Conservation (phyloP, 2,329 filamentous ascomycete genomes). For the Eurotiales sp. region DNA sequence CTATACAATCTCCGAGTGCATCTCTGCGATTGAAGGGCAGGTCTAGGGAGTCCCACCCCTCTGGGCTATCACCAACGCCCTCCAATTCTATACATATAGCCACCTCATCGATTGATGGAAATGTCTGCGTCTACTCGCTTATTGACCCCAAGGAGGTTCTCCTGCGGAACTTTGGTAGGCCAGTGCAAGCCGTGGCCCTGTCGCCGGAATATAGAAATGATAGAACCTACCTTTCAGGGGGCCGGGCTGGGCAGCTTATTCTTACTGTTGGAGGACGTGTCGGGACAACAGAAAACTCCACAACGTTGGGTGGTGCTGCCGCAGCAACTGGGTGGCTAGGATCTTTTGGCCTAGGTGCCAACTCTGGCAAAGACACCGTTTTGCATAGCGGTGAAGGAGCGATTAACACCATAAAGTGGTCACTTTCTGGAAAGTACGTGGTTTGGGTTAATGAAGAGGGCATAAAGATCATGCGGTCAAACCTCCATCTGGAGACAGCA, state of each 20-base stretch:
- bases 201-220: slow-evolving; percentile 93
- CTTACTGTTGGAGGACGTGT: slow-evolving; percentile 76
- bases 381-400: slow-evolving; percentile 88
- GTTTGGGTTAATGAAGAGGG: slow-evolving; percentile 96
- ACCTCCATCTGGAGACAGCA: slow-evolving; percentile 70
- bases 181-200: slow-evolving; percentile 86
- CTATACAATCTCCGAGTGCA: slow-evolving; percentile 24
- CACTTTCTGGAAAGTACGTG: slow-evolving; percentile 83
- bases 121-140: slow-evolving; percentile 86
- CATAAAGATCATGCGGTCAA: slow-evolving; percentile 95
- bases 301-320: slow-evolving; percentile 70
- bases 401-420: slow-evolving; percentile 93
- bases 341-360: slow-evolving; percentile 73
- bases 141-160: slow-evolving; percentile 86
- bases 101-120: slow-evolving; percentile 91
- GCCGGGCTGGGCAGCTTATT: slow-evolving; percentile 80
- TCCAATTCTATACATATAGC: slow-evolving; percentile 92
- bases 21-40: slow-evolving; percentile 30
- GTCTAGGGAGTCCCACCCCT: slow-evolving; percentile 21
- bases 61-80: slow-evolving; percentile 63
- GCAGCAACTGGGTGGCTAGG: slow-evolving; percentile 88
- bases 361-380: slow-evolving; percentile 77
- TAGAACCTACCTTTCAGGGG: slow-evolving; percentile 83
- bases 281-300: slow-evolving; percentile 77
- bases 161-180: slow-evolving; percentile 86